Percentiles rank a stretch among this genome's conserved stretches.
Evolutionary conservation across 306 rosid species (phyloP).

Genomic region (Phaseolus lunatus): DNA sequence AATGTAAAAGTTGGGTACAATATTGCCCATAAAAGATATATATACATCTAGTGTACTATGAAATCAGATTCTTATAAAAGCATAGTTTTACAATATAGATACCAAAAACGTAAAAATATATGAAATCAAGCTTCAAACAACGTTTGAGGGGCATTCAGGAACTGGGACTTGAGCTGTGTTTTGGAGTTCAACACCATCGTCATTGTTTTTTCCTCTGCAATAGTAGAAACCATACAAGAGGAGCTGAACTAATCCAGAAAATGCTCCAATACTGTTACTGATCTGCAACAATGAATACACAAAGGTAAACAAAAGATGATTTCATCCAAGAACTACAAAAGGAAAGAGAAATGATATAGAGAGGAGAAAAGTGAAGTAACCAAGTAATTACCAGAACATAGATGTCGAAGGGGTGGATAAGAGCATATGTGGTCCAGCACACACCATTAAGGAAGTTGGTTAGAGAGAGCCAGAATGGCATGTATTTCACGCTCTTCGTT

Average conservation of each 20-base stretch:
- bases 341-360: background rate
- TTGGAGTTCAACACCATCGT: background rate
- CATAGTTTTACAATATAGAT: too few relatives aligned
- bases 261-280: slow-evolving; percentile 66
- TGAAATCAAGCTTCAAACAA: background rate
- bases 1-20: too few relatives aligned
- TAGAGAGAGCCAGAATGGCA: slow-evolving; percentile 74
- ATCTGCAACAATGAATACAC: slow-evolving; percentile 49
- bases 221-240: slow-evolving; percentile 50
- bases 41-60: too few relatives aligned
- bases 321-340: background rate
- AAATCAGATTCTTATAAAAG: too few relatives aligned
- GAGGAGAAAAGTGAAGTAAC: background rate
- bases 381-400: slow-evolving; percentile 62
- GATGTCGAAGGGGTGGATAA: slow-evolving; percentile 62
- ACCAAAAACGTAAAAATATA: too few relatives aligned
- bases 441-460: slow-evolving; percentile 66
- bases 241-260: slow-evolving; percentile 61
- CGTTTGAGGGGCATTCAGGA: background rate
- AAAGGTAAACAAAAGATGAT: background rate
- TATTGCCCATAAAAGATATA: too few relatives aligned
- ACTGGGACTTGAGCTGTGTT: slow-evolving; percentile 41
- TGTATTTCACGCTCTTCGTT: slow-evolving; percentile 68
- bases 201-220: background rate
- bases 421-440: slow-evolving; percentile 74